phyloP scores from a whole-genome alignment of 345 rosid genomes.

The Mercurialis annua region DNA sequence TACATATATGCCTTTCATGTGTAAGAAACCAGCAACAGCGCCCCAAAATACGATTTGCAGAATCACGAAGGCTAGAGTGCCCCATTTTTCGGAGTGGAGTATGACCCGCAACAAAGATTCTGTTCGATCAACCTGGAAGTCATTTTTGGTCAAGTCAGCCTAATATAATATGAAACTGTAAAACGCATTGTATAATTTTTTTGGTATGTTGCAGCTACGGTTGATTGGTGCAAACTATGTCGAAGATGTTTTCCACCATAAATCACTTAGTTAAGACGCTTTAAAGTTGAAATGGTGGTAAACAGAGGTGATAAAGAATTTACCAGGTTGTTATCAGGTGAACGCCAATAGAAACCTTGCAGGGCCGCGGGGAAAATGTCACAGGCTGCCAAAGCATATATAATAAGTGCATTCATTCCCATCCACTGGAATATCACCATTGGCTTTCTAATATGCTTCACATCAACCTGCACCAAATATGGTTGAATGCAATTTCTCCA shows the following conservation, averaged over 20 bases:
- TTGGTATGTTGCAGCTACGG: too few species aligned
- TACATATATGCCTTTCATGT: constrained; percentile 39
- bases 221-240: too few species aligned
- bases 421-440: constrained; percentile 45
- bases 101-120: constrained; percentile 34
- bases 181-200: not conserved
- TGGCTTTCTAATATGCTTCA: constrained; percentile 37
- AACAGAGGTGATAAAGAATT: not conserved
- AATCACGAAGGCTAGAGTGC: constrained; percentile 45
- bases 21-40: constrained; percentile 43
- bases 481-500: not conserved
- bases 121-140: constrained; percentile 40
- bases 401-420: constrained; percentile 60
- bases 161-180: not conserved
- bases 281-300: not conserved
- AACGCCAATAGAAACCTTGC: constrained; percentile 56
- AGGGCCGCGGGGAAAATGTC: constrained; percentile 47
- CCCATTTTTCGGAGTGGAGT: constrained; percentile 43
- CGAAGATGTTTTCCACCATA: too few species aligned
- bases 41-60: constrained; percentile 53
- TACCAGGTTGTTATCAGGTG: constrained; percentile 56
- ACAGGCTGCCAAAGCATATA: constrained; percentile 51
- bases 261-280: too few species aligned
- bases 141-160: constrained; percentile 11
- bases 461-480: constrained; percentile 47